These are phyloP conservation scores for Colletotrichum eleusines DNA, from an alignment of 2,329 filamentous ascomycete species.

Conservation along the genomic window DNA sequence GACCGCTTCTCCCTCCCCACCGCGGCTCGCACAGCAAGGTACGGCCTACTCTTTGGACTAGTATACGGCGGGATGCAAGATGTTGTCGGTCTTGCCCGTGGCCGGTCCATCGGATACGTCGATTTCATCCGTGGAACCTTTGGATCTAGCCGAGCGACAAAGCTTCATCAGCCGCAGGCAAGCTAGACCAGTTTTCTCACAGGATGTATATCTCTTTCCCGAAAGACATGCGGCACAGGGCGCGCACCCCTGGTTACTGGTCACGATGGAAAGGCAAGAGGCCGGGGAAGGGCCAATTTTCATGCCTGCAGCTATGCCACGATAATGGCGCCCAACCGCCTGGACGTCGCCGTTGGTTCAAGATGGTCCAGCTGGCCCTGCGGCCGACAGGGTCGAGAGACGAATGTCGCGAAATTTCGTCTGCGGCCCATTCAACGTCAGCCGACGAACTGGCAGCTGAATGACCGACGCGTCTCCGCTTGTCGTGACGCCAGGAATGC, in stretches of 20 bases:
- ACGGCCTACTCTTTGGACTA: constrained; percentile 83
- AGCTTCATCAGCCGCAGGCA: background rate
- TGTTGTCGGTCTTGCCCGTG: constrained; percentile 74
- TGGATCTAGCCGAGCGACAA: constrained; percentile 3
- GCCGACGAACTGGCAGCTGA: background rate
- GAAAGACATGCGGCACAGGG: background rate
- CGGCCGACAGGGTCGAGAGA: background rate
- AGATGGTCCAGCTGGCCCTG: background rate
- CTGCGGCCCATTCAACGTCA: background rate
- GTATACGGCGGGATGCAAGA: constrained; percentile 88
- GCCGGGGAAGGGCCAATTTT: background rate
- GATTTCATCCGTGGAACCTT: constrained; percentile 70
- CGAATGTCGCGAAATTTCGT: background rate
- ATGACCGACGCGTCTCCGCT: background rate
- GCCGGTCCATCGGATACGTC: constrained; percentile 80
- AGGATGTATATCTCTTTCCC: background rate
- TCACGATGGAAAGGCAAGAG: too few species aligned
- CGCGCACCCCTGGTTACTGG: background rate
- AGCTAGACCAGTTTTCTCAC: background rate
- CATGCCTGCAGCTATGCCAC: background rate
- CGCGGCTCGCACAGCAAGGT: constrained; percentile 81
- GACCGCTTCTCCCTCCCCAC: constrained; percentile 84
- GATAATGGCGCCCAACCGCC: background rate
- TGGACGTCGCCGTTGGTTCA: background rate
- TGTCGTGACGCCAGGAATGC: constrained; percentile 2